Base-by-base conservation (phyloP, 805 yeast genomes). In the Nakazawaea peltata region DNA sequence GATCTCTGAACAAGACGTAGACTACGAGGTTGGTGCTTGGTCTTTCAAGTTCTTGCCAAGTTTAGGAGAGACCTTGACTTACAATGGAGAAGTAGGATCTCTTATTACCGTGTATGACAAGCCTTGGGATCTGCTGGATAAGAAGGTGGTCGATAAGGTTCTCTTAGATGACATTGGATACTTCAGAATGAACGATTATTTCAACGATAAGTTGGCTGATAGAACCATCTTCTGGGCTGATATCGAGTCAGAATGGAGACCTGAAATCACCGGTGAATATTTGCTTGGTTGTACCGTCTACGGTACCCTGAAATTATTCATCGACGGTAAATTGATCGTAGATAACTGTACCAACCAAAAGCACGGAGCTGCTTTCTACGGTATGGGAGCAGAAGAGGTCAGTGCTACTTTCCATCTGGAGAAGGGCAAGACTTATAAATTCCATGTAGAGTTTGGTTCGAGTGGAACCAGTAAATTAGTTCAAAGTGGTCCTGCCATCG, bases 261-360 rank as follows among this genome's bases (percentile, higher is more conserved):
- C 81, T 3, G 74, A 69, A 24, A 63, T 57, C 30, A 43, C 67
- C 31, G 77, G 69, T 8, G 59, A 51, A 12, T 75, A 68, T 46
- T 65, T 64, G 37, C 65, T 77, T 45, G 81, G 81, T 16, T 50
- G 71, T 35, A 53, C 70, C 11, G 67, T 66, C 24, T 46, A 59
- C 33, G 83, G 83, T 15, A 69, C 79, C 26, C 79, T 75, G 21
- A 67, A 65, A 48, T 41, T 77, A 16, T 77, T 61, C 44, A 49
- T 76, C 33, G 67, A 77, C 44, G 80, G 54, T 38, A 45, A 67
- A 45, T 54, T 74, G 38, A 56, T 77, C 22, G 69, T 74, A 33
- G 81, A 77, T 50, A 74, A 76, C 54, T 66, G 62, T 45, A 68
- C 74, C 29, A 50, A 61, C 19, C 82, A 77, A 56, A 54, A 43